Conservation (phyloP, 2,329 filamentous ascomycete genomes). For the Fusarium chaquense region DNA sequence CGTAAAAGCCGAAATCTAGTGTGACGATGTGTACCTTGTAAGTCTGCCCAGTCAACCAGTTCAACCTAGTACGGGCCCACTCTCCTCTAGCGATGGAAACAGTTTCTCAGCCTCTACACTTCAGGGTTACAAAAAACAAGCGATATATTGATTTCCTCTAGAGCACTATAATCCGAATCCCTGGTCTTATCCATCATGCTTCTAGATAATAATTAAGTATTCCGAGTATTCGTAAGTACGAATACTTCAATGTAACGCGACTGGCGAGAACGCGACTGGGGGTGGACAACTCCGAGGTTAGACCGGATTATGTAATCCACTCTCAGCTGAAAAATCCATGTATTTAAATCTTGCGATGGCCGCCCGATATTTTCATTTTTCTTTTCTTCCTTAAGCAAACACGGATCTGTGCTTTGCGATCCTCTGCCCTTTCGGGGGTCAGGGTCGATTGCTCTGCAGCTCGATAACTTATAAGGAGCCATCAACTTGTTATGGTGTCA, state of each 20-base stretch:
- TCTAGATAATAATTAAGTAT: neutral
- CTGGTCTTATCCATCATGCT: neutral
- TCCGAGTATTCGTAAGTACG: constrained; percentile 24
- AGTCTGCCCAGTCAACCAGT: neutral
- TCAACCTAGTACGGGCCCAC: neutral
- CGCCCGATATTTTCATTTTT: constrained; percentile 50
- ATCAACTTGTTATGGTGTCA: constrained; percentile 80
- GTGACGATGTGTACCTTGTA: neutral
- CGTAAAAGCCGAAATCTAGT: neutral
- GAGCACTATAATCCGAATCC: neutral
- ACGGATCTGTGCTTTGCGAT: constrained; percentile 89
- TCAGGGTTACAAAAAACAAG: neutral
- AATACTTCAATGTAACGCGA: constrained; percentile 22
- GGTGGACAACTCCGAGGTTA: constrained; percentile 6
- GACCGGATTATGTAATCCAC: constrained; percentile 21
- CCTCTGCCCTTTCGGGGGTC: constrained; percentile 68
- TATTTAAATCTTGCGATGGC: constrained; percentile 35
- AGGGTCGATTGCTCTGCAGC: constrained; percentile 85
- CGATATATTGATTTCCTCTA: neutral
- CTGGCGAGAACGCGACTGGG: neutral
- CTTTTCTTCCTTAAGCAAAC: constrained; percentile 56
- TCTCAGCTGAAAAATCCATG: neutral
- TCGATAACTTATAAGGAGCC: constrained; percentile 86
- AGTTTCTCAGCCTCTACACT: neutral
- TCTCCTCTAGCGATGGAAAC: neutral